Percentiles rank a stretch among this genome's conserved stretches.
Evolutionary conservation across 139 green algal species (phyloP).

Genomic region (Chlorella vulgaris): DNA sequence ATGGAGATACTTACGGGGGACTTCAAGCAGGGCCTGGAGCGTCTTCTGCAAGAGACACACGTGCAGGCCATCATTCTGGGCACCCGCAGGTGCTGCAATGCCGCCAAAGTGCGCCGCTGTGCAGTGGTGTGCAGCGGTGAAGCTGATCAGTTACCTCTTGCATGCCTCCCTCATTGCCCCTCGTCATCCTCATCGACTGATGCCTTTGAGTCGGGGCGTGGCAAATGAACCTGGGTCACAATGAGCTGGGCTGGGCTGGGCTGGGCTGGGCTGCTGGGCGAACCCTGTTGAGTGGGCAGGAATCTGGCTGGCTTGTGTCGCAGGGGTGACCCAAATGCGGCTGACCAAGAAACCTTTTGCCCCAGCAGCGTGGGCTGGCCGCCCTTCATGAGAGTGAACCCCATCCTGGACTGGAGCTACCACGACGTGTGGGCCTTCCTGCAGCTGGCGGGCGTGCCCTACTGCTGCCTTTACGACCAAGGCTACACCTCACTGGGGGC

Average conservation of each 20-base stretch:
- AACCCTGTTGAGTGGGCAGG: too few relatives aligned
- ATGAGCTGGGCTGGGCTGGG: too few relatives aligned
- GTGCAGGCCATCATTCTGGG: slow-evolving; percentile 82
- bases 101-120: too few relatives aligned
- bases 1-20: slow-evolving; percentile 68
- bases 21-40: slow-evolving; percentile 76
- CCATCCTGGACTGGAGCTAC: slow-evolving; percentile 94
- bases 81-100: slow-evolving; percentile 67
- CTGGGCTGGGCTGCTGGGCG: too few relatives aligned
- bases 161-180: too few relatives aligned
- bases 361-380: slow-evolving; percentile 88
- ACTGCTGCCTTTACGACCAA: slow-evolving; percentile 90
- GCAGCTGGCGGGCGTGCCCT: slow-evolving; percentile 51
- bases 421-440: slow-evolving; percentile 95
- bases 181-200: too few relatives aligned
- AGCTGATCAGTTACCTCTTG: too few relatives aligned
- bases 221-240: too few relatives aligned
- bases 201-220: too few relatives aligned
- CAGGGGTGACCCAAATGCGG: slow-evolving; percentile 86
- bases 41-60: slow-evolving; percentile 50
- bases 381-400: slow-evolving; percentile 97
- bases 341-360: slow-evolving; percentile 87
- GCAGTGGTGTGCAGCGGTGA: too few relatives aligned
- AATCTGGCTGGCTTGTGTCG: not conserved
- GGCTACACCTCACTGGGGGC: slow-evolving; percentile 88